Evolutionary conservation across 371 early-diverging fungal species (phyloP).

Genomic region (Mortierella polycephala): DNA sequence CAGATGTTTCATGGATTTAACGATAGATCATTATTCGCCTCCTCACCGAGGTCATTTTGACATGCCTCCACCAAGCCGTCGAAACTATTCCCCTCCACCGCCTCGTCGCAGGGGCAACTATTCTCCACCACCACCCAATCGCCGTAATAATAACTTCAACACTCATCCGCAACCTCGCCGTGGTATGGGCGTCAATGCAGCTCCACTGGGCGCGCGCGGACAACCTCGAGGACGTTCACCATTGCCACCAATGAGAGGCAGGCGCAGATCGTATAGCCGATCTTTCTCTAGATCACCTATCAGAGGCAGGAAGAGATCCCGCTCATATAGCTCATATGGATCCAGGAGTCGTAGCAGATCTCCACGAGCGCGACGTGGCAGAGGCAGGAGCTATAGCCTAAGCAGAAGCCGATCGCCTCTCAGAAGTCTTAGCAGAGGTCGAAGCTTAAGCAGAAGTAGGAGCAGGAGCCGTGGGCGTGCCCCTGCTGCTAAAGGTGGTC

Average conservation of each 20-base stretch:
- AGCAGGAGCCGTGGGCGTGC: conserved; percentile 39
- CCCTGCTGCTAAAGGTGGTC: conserved; percentile 21
- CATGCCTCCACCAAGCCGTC: conserved; percentile 27
- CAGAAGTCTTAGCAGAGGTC: conserved; percentile 21
- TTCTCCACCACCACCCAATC: conserved; percentile 30
- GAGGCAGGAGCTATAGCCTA: conserved; percentile 23
- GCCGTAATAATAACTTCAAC: conserved; percentile 16
- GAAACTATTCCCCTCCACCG: conserved; percentile 36
- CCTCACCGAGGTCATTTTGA: conserved; percentile 28
- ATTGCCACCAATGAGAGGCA: conserved; percentile 21
- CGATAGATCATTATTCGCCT: conserved; percentile 43
- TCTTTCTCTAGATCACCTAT: conserved; percentile 48
- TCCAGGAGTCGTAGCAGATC: conserved; percentile 46
- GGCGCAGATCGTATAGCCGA: conserved; percentile 33
- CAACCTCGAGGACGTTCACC: conserved; percentile 41
- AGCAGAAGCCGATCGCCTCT: conserved; percentile 41
- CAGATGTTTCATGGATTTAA: not conserved
- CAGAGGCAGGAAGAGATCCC: conserved; percentile 48
- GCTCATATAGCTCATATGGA: conserved; percentile 46
- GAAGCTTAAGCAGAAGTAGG: conserved; percentile 28
- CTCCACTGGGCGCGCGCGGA: conserved; percentile 33
- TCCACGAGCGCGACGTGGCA: conserved; percentile 22
- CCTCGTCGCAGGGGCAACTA: conserved; percentile 33
- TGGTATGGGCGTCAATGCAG: conserved; percentile 32
- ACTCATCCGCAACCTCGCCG: conserved; percentile 30